phyloP scores from a whole-genome alignment of 148 eudicot genomes.

The Fagopyrum esculentum region DNA sequence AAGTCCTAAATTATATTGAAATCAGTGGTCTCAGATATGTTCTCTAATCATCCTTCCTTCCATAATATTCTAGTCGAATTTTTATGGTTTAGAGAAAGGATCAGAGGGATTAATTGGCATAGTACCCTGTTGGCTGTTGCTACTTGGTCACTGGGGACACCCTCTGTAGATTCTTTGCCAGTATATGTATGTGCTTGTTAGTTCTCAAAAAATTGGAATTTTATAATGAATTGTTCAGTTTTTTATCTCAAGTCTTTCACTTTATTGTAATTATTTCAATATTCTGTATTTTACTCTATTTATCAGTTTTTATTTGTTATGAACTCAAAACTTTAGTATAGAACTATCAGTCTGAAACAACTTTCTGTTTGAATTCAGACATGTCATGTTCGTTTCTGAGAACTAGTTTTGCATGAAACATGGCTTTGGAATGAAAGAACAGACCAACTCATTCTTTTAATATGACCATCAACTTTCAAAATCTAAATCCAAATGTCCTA shows the following conservation, averaged over 20 bases:
- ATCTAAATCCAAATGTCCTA: neutral
- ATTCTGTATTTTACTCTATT: neutral
- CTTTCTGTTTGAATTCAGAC: neutral
- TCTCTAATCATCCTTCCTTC: constrained; percentile 1
- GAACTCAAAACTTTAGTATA: neutral
- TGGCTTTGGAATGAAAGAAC: constrained; percentile 37
- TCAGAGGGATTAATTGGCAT: neutral
- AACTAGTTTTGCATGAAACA: constrained; percentile 15
- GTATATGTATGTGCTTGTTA: constrained; percentile 3
- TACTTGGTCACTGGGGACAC: constrained; percentile 2
- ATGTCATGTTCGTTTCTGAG: neutral
- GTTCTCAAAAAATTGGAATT: neutral
- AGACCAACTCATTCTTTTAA: constrained; percentile 24
- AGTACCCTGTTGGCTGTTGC: constrained; percentile 6
- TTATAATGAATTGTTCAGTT: neutral
- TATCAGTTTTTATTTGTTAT: neutral
- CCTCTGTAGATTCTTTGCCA: constrained; percentile 2
- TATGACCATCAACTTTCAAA: constrained; percentile 26
- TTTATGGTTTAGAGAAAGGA: constrained; percentile 6
- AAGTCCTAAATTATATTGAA: constrained; percentile 5
- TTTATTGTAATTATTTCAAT: constrained; percentile 2
- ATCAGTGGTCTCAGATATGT: constrained; percentile 4
- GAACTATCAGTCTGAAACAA: neutral
- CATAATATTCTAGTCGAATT: neutral
- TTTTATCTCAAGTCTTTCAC: neutral